These are phyloP conservation scores for Pichia sp. DNA, from an alignment of 1,139 yeast genomes.

Conservation along the genomic window DNA sequence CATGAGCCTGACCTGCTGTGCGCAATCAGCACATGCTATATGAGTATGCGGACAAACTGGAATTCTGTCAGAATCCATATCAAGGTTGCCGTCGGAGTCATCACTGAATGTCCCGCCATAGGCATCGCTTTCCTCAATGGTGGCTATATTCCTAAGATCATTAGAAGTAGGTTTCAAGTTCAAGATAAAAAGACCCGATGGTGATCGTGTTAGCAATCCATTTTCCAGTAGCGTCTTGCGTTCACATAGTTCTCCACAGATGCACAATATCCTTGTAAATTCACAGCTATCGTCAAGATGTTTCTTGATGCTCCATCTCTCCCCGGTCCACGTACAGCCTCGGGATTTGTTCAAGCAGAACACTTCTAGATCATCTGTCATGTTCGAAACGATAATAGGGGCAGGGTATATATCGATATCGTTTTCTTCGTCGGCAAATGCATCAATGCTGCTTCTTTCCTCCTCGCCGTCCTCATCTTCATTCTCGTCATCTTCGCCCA, in stretches of 20 bases:
- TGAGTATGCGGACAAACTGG: constrained; percentile 37
- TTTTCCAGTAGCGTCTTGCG: constrained; percentile 15
- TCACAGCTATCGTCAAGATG: constrained; percentile 51
- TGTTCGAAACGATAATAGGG: constrained; percentile 55
- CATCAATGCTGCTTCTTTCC: constrained; percentile 29
- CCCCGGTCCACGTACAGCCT: constrained; percentile 58
- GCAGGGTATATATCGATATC: constrained; percentile 49
- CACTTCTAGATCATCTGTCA: constrained; percentile 58
- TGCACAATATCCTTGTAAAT: constrained; percentile 47
- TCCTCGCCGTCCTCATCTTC: constrained; percentile 21
- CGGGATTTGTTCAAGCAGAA: constrained; percentile 48
- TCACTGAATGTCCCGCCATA: constrained; percentile 4
- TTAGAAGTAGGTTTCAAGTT: not conserved
- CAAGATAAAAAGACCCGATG: not conserved
- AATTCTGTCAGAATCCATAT: not conserved
- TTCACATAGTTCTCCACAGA: constrained; percentile 23
- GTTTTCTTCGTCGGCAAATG: constrained; percentile 27
- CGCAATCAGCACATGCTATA: constrained; percentile 41
- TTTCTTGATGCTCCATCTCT: constrained; percentile 55
- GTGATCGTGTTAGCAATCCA: constrained; percentile 2
- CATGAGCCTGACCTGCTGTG: constrained; percentile 33
- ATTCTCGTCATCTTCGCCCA: not conserved
- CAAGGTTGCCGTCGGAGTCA: not conserved
- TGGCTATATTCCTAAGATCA: not conserved
- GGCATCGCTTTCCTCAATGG: constrained; percentile 6